A percentile compares a stretch with the other conserved stretches of the same genome.
These are phyloP conservation scores for Aureobasidium sp. DNA, from an alignment of 2,329 filamentous ascomycete genomes.

Conservation along the genomic window DNA sequence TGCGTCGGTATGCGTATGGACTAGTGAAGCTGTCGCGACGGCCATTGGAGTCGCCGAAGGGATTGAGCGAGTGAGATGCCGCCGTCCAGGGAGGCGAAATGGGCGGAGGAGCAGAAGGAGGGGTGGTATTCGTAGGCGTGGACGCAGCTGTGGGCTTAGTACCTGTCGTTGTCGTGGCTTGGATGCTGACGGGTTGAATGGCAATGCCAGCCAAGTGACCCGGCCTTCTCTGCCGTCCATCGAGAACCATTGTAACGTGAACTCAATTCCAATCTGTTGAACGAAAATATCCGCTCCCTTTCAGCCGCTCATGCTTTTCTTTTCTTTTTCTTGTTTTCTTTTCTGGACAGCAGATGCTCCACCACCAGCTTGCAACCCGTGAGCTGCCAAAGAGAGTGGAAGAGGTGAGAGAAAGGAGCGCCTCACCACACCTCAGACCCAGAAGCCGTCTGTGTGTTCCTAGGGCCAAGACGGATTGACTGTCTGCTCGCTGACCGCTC, in stretches of 20 bases:
- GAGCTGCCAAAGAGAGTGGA: background rate
- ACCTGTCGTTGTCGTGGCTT: constrained; percentile 3
- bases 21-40: constrained; percentile 9
- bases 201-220: background rate
- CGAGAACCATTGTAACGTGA: background rate
- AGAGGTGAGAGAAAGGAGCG: background rate
- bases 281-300: background rate
- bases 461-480: background rate
- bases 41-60: constrained; percentile 11
- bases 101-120: background rate
- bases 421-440: background rate
- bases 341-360: background rate
- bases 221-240: background rate
- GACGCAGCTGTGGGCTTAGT: background rate
- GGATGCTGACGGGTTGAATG: background rate
- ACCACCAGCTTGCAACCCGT: background rate
- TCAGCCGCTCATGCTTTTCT: constrained; percentile 1
- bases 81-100: background rate
- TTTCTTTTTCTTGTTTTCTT: background rate
- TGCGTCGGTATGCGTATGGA: background rate
- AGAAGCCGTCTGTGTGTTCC: background rate
- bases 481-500: constrained; percentile 1
- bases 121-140: background rate
- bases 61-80: background rate
- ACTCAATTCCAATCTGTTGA: constrained; percentile 4